Base-by-base conservation (phyloP, 2,329 filamentous ascomycete species). In the Penicillium hordei region DNA sequence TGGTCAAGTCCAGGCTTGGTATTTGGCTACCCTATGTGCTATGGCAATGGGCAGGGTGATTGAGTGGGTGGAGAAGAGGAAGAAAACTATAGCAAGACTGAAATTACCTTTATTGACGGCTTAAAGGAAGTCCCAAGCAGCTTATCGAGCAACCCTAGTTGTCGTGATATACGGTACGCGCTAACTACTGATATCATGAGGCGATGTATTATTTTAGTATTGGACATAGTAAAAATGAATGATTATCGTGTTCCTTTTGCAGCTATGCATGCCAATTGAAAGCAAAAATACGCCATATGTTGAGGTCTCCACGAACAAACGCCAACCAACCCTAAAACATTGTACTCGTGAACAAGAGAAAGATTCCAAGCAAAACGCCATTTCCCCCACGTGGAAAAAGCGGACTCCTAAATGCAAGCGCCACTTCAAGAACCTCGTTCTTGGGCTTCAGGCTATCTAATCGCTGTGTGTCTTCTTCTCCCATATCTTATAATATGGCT, bases 401-500 rank as follows among this genome's bases (percentile, higher is more conserved):
- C 33, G 51, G 46, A 21, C 21, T 21, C 27, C 21, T 31, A 13
- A 23, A 43, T 38, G 10, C 29, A 55, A 50, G 17, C n/a, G 15
- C 25, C 15, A 25, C 19, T 17, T 36, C 6, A 23, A 42, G 12
- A 23, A n/a, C n/a, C n/a, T 3, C 4, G 9, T n/a, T 23, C 10
- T n/a, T 10, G n/a, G 29, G 33, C 25, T 13, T 27, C 25, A 39
- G 17, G 4, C 17, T 23, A 23, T 64, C 36, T 52, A 69, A 29
- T 63, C 58, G 27, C 49, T 64, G 48, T 70, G 68, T 23, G 52
- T 45, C 39, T 72, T 72, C 57, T 69, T 76, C 58, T 70, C 68
- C 78, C 77, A 80, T 51, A 71, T 68, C 49, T 70, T 65, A 60
- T 76, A 81, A 61, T 78, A 85, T n/a, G 80, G 75, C 44, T 81